Evolutionary conservation across 805 yeast genomes (phyloP).

Genomic region (Candida insectorum): DNA sequence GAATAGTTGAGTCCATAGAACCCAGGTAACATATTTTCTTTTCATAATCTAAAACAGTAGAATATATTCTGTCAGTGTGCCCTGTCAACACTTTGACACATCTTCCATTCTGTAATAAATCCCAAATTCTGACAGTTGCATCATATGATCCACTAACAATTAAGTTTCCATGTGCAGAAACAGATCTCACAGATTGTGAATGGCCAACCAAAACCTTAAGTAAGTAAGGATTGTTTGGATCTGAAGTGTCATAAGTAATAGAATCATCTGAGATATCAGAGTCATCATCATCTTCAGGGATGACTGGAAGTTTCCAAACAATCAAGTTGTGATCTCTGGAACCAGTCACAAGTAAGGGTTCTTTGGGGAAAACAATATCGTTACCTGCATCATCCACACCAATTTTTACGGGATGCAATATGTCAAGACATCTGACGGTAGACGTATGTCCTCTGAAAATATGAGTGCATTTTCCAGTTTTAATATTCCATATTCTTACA

Average conservation of each 20-base stretch:
- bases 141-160: constrained; percentile 91
- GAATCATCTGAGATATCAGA: constrained; percentile 29
- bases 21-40: constrained; percentile 85
- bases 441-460: constrained; percentile 89
- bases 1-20: constrained; percentile 82
- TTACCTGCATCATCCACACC: constrained; percentile 60
- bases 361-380: constrained; percentile 53
- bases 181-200: constrained; percentile 63
- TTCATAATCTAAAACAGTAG: constrained; percentile 77
- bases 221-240: constrained; percentile 56
- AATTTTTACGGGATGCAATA: constrained; percentile 62
- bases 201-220: constrained; percentile 61
- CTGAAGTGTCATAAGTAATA: constrained; percentile 33
- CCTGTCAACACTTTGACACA: constrained; percentile 76
- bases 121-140: constrained; percentile 90
- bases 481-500: constrained; percentile 89
- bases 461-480: constrained; percentile 83
- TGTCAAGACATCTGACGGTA: constrained; percentile 88
- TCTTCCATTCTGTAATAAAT: constrained; percentile 59
- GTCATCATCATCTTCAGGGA: constrained; percentile 21
- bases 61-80: constrained; percentile 83
- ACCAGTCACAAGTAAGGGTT: constrained; percentile 60
- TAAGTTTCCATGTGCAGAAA: constrained; percentile 79
- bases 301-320: constrained; percentile 56
- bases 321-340: constrained; percentile 44